A percentile compares a stretch with the other conserved stretches of the same genome.
Conservation (phyloP, 768 basidiomycete species). For the Crepidotus variabilis region DNA sequence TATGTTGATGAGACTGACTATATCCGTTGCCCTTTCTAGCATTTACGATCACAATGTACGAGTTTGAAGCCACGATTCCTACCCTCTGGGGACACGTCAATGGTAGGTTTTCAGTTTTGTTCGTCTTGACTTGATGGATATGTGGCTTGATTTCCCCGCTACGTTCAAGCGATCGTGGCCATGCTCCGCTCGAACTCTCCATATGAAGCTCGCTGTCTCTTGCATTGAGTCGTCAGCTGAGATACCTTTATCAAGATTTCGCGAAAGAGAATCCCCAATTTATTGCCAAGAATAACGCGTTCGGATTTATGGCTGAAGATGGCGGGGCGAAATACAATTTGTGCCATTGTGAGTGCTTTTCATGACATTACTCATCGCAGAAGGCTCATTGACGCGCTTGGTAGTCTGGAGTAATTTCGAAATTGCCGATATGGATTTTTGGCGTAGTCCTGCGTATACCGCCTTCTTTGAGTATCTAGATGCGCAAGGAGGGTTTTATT, state of each 20-base stretch:
- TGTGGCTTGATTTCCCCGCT: neutral
- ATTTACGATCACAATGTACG: constrained; percentile 74
- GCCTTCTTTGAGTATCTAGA: constrained; percentile 68
- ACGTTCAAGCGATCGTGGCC: neutral
- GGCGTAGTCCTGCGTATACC: constrained; percentile 60
- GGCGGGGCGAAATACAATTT: constrained; percentile 63
- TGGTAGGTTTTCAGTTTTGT: constrained; percentile 31
- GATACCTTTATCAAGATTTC: constrained; percentile 38
- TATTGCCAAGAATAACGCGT: constrained; percentile 54
- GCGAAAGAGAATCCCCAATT: constrained; percentile 50
- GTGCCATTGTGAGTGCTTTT: constrained; percentile 56
- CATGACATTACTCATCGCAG: constrained; percentile 1
- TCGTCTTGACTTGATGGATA: neutral
- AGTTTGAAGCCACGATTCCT: constrained; percentile 71
- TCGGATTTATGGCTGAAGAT: constrained; percentile 47
- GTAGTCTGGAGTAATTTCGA: constrained; percentile 68
- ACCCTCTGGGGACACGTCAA: constrained; percentile 71
- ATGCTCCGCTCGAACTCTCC: neutral
- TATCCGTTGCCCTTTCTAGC: constrained; percentile 31
- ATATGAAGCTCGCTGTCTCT: constrained; percentile 2
- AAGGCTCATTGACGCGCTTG: neutral
- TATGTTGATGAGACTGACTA: constrained; percentile 14
- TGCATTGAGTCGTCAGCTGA: neutral
- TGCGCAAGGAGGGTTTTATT: constrained; percentile 60
- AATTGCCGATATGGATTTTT: constrained; percentile 64